Percentiles rank a stretch among this genome's conserved stretches.
phyloP scores from a whole-genome alignment of 306 rosid species.

The Luffa aegyptiaca region DNA sequence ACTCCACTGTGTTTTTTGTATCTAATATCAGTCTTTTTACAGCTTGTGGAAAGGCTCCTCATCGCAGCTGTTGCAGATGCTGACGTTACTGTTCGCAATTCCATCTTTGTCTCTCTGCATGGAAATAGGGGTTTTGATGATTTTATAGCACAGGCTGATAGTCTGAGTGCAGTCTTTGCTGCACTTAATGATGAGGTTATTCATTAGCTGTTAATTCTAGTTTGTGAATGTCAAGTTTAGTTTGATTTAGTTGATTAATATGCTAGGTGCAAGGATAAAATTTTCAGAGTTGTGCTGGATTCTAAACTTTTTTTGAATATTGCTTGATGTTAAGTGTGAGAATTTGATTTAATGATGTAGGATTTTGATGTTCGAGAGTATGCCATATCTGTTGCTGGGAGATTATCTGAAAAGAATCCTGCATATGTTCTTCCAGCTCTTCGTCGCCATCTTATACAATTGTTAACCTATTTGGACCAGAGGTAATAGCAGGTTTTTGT shows the following conservation, averaged over 20 bases:
- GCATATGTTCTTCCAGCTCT: slow-evolving; percentile 99
- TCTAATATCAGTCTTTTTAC: slow-evolving; percentile 24
- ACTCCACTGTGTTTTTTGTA: slow-evolving; percentile 6
- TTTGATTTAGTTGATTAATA: not conserved
- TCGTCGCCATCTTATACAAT: slow-evolving; percentile 96
- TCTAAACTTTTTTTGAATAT: not conserved
- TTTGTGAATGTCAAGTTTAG: not conserved
- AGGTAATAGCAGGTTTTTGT: slow-evolving; percentile 40
- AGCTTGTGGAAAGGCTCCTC: slow-evolving; percentile 97
- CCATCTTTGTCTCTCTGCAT: slow-evolving; percentile 77
- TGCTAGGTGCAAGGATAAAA: not conserved
- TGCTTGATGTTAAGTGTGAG: not conserved
- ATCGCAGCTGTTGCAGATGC: slow-evolving; percentile 97
- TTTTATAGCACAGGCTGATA: slow-evolving; percentile 91
- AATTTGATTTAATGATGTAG: slow-evolving; percentile 28
- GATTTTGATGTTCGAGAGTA: slow-evolving; percentile 95
- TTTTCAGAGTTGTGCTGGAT: not conserved
- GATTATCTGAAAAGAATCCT: slow-evolving; percentile 94
- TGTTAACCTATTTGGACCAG: slow-evolving; percentile 81
- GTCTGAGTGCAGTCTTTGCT: slow-evolving; percentile 87
- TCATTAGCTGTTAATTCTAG: not conserved
- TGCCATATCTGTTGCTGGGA: slow-evolving; percentile 91
- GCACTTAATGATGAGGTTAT: slow-evolving; percentile 88
- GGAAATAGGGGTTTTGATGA: slow-evolving; percentile 92
- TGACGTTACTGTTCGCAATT: slow-evolving; percentile 86